Evolutionary conservation across 768 basidiomycete species (phyloP), one percentile per base, ranked within the genome.

Genomic region (Suillus discolor): DNA sequence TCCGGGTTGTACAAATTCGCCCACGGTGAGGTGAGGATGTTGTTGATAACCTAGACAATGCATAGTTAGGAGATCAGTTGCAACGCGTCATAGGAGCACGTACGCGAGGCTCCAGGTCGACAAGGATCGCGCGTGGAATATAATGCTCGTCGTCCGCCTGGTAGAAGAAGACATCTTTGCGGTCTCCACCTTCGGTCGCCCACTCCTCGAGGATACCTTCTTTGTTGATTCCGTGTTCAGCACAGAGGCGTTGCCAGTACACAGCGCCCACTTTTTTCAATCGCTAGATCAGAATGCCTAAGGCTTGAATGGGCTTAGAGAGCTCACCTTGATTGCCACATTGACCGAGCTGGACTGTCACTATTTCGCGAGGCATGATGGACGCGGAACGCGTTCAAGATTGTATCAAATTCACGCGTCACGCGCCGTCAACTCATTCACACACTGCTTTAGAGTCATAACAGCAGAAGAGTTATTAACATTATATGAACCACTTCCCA

Each of bases 91-190:
- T 12, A 41, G 57, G 42, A 75, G 63, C 34, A 81, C 89, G 75
- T 73, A 97, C 97, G 75, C 97, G 85, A 23, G 97, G 97, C 75
- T 99, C 97, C 34, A 97, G 85, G 78, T 99, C 97, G 66, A 99
- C 89, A 45, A 99, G 85, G 67, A 99, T 97, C 6, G 97, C 94
- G 62, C 97, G 87, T 2, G 97, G 97, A 66, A 99, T 96, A 78
- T 99, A 99, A 72, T 97, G 96, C 76, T 99, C 97, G 73, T 99
- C 97, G 76, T 99, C 97, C n/a, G 97, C 97, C 77, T 99, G 97
- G 76, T 99, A 99, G 81, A 99, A 99, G 80, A 99, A 99, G 34
- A 97, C 97, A 79, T 99, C 97, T 75, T 99, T 99, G 71, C 97
- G 85, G 79, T 99, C 97, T 11, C 94, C 94, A 23, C 93, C 93